Conservation (phyloP, 140 eudicot species). For the Bidens hawaiensis region DNA sequence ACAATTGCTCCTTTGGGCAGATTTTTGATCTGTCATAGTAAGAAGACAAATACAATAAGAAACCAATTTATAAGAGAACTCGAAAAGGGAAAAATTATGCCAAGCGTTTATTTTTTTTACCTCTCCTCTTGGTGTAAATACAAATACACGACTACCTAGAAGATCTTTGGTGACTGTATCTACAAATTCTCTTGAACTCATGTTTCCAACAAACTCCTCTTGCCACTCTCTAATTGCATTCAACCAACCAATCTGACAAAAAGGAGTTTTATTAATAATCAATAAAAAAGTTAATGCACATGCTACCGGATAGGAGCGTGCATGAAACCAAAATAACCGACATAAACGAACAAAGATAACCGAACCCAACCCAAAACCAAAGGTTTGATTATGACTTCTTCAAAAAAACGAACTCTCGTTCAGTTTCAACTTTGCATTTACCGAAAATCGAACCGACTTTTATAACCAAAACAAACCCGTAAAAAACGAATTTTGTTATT, state of each 20-base stretch:
- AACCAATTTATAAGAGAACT: background rate
- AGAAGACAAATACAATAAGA: background rate
- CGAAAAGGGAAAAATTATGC: background rate
- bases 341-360: too few relatives aligned
- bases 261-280: background rate
- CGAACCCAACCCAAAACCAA: too few relatives aligned
- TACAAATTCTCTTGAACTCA: slow-evolving; percentile 64
- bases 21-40: slow-evolving; percentile 63
- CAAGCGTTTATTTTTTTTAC: slow-evolving; percentile 11
- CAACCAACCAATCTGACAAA: slow-evolving; percentile 79
- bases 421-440: too few relatives aligned
- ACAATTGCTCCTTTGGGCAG: slow-evolving; percentile 94
- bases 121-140: slow-evolving; percentile 37
- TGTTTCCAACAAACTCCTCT: slow-evolving; percentile 98
- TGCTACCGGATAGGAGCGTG: slow-evolving; percentile 82
- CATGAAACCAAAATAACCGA: too few relatives aligned
- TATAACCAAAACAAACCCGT: too few relatives aligned
- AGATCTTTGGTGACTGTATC: slow-evolving; percentile 33
- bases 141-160: slow-evolving; percentile 35
- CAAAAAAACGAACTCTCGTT: too few relatives aligned
- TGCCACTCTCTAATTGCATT: slow-evolving; percentile 99
- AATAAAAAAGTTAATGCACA: background rate
- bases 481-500: too few relatives aligned
- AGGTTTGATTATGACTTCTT: too few relatives aligned
- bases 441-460: too few relatives aligned